These are phyloP conservation scores for Sinapis alba DNA, from an alignment of 441 rosid species.

Conservation along the genomic window DNA sequence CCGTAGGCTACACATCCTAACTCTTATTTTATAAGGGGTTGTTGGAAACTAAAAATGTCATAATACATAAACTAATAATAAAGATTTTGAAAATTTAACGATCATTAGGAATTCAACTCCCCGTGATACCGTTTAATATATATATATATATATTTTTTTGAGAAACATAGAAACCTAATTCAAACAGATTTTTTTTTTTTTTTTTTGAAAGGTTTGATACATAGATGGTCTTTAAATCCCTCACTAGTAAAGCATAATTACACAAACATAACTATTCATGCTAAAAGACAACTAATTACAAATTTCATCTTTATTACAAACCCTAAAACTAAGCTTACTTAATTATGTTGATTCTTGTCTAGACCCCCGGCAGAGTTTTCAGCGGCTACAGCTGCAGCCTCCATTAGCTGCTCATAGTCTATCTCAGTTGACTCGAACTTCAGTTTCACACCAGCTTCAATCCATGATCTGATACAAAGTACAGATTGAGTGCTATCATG, in stretches of 20 bases:
- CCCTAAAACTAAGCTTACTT: slow-evolving; percentile 9
- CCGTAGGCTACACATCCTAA: neutral
- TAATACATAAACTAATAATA: too few relatives aligned
- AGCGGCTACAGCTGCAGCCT: slow-evolving; percentile 54
- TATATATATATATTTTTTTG: too few relatives aligned
- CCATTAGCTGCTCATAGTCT: slow-evolving; percentile 82
- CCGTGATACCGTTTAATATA: too few relatives aligned
- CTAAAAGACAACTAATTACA: slow-evolving; percentile 5
- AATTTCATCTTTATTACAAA: neutral
- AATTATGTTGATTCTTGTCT: slow-evolving; percentile 59
- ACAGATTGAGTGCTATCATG: slow-evolving; percentile 66
- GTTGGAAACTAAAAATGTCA: too few relatives aligned
- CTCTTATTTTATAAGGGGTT: too few relatives aligned
- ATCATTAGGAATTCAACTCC: too few relatives aligned
- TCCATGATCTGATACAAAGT: slow-evolving; percentile 88
- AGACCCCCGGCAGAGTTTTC: too few relatives aligned
- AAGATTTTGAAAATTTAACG: too few relatives aligned
- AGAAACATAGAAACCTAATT: too few relatives aligned
- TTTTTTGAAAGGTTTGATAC: too few relatives aligned
- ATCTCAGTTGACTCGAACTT: slow-evolving; percentile 74
- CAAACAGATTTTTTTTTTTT: too few relatives aligned
- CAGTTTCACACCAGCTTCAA: slow-evolving; percentile 67
- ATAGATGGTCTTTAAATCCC: too few relatives aligned
- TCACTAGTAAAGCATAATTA: slow-evolving; percentile 1
- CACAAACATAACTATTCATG: slow-evolving; percentile 9